Evolutionary conservation across 768 basidiomycete species (phyloP), one percentile per base, ranked within the genome.

Genomic region (Mycena latifolia): DNA sequence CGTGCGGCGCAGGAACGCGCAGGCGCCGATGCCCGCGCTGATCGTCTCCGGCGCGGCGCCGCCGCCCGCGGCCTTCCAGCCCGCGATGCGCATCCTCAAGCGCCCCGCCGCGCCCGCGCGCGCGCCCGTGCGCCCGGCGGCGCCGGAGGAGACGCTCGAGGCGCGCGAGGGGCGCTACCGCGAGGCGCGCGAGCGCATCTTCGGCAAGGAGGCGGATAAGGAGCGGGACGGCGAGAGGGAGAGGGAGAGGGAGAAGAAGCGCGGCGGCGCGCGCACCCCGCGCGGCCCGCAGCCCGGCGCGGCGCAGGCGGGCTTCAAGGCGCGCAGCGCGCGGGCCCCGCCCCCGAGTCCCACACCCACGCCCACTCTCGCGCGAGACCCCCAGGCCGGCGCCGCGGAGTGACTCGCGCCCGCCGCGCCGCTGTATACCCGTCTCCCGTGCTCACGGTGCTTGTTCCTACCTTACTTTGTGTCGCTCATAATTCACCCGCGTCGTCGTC

Each of bases 91-190:
- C 41, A 93, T 93, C 61, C 84, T 94, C 17, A 94, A 92, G 75
- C 89, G 92, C 8, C 89, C n/a, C n/a, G n/a, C 89, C 1, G 79
- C 86, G 5, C 73, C 74, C 22, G 62, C 65, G 0, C n/a, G n/a
- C n/a, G 66, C 45, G 31, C 64, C 79, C 45, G 71, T 75, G 14
- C 65, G 80, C 2, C 67, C 73, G 15, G 66, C 76, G 14, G 47
- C 73, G 4, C 69, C 67, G 15, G 71, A 70, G 9, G 80, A 81
- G 47, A 77, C 85, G 5, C 78, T 91, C 4, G 84, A 87, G 35
- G 89, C 92, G 60, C 85, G 92, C 45, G 92, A 92, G 74, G 89
- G 86, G 20, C 84, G 88, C 58, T 94, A 94, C 74, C 85, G 89
- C 61, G 90, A 88, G 22, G 92, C 92, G 3, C 80, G 92, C 28